These are phyloP conservation scores for Daedaleopsis sinensis DNA, from an alignment of 768 basidiomycete species.

Conservation along the genomic window DNA sequence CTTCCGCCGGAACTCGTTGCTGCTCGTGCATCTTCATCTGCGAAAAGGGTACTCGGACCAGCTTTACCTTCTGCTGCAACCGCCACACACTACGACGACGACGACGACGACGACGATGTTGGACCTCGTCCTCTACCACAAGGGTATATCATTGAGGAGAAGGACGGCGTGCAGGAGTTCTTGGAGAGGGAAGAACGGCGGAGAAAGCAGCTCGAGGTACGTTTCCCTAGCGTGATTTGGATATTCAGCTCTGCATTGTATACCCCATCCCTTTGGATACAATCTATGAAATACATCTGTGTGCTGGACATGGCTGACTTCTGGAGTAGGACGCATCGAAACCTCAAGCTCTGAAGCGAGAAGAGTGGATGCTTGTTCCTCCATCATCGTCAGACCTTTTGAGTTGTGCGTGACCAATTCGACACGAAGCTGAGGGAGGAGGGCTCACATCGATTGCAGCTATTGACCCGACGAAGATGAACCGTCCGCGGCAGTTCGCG, in stretches of 20 bases:
- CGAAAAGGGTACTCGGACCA: constrained; percentile 53
- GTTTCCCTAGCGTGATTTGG: constrained; percentile 18
- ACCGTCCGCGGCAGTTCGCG: constrained; percentile 79
- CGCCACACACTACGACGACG: constrained; percentile 24
- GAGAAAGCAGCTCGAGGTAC: constrained; percentile 66
- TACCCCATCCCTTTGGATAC: neutral
- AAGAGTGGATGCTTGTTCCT: constrained; percentile 98
- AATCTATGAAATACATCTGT: neutral
- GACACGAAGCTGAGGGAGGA: neutral
- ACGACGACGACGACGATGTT: constrained; percentile 75
- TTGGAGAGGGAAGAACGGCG: constrained; percentile 83
- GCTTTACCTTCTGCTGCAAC: constrained; percentile 46
- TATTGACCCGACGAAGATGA: constrained; percentile 84
- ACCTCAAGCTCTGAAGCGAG: constrained; percentile 78
- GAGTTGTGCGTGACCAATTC: constrained; percentile 56
- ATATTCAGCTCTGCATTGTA: neutral
- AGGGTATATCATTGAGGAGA: constrained; percentile 41
- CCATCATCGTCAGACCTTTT: constrained; percentile 82
- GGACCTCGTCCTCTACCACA: constrained; percentile 80
- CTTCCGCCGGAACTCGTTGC: constrained; percentile 73
- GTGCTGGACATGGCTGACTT: neutral
- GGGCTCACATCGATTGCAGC: constrained; percentile 42
- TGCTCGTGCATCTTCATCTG: constrained; percentile 35
- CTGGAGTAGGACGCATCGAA: constrained; percentile 65
- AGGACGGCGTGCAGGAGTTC: constrained; percentile 79